Conservation (phyloP, 805 yeast genomes). For the Debaryomyces maramus region DNA sequence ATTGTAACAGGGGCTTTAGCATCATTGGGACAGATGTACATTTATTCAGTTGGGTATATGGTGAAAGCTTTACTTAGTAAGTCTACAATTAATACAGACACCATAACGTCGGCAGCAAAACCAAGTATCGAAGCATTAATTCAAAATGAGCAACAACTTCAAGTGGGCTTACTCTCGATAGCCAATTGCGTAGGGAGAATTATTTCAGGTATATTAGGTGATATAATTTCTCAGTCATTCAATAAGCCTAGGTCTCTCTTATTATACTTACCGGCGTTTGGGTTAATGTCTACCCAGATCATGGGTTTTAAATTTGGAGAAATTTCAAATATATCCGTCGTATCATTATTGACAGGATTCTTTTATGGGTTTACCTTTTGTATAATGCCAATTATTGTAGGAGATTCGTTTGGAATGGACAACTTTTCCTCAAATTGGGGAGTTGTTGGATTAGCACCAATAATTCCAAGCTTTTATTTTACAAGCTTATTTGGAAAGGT, state of each 20-base stretch:
- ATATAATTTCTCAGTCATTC: constrained; percentile 49
- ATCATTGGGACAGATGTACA: constrained; percentile 47
- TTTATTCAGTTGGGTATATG: constrained; percentile 47
- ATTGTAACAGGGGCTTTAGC: constrained; percentile 40
- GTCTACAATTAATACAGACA: constrained; percentile 7
- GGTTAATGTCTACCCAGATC: constrained; percentile 52
- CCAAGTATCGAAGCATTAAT: constrained; percentile 31
- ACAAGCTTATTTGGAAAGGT: constrained; percentile 63
- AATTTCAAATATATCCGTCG: constrained; percentile 43
- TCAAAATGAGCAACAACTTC: constrained; percentile 62
- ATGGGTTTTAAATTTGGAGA: constrained; percentile 39
- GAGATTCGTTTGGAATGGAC: constrained; percentile 70
- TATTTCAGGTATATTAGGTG: constrained; percentile 63
- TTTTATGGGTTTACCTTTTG: constrained; percentile 77
- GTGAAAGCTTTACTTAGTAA: constrained; percentile 37
- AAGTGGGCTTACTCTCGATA: constrained; percentile 70
- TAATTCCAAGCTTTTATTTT: constrained; percentile 57
- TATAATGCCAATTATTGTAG: constrained; percentile 70
- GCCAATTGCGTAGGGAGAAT: constrained; percentile 69
- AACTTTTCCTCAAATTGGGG: constrained; percentile 77
- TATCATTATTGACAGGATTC: constrained; percentile 61
- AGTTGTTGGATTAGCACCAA: constrained; percentile 63
- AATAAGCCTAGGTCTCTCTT: constrained; percentile 53
- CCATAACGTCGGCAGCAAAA: constrained; percentile 8
- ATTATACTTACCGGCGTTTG: constrained; percentile 50